Evolutionary conservation across 192 early-diverging fungal genomes (phyloP).

Genomic region (Podila verticillata): DNA sequence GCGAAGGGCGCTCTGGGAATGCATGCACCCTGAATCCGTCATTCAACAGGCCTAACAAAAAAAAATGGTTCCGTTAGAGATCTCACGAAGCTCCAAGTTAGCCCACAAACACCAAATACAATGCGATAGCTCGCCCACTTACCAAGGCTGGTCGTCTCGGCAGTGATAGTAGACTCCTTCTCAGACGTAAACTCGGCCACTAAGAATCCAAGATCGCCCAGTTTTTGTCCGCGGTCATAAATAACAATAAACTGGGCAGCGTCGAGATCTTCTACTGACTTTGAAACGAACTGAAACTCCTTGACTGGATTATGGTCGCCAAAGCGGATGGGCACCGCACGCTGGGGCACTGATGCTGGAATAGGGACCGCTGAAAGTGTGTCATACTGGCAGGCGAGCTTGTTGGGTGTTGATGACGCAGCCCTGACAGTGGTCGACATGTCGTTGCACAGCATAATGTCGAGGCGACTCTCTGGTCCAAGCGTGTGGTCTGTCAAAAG

Average conservation of each 20-base stretch:
- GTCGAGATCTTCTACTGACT: conserved; percentile 15
- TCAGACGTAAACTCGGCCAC: conserved; percentile 58
- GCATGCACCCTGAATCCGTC: conserved; percentile 49
- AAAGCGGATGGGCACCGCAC: conserved; percentile 10
- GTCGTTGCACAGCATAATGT: conserved; percentile 59
- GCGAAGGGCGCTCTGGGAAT: conserved; percentile 43
- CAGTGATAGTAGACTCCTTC: conserved; percentile 18
- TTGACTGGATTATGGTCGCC: conserved; percentile 8
- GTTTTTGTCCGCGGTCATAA: conserved; percentile 42
- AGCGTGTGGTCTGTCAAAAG: conserved; percentile 57
- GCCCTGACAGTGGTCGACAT: conserved; percentile 1
- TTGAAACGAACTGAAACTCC: conserved; percentile 27
- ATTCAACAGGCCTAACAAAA: conserved; percentile 36
- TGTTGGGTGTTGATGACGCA: conserved; percentile 13
- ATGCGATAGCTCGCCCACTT: not conserved
- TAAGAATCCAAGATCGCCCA: conserved; percentile 55
- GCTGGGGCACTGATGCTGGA: conserved; percentile 14
- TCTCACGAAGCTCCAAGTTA: not conserved
- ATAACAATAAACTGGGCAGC: conserved; percentile 24
- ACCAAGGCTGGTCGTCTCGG: conserved; percentile 57
- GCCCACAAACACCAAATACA: not conserved
- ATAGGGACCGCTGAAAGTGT: conserved; percentile 25
- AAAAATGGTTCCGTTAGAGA: not conserved
- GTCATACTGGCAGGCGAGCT: conserved; percentile 18
- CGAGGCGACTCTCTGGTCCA: conserved; percentile 40